Percentiles rank a stretch among this genome's conserved stretches.
Evolutionary conservation across 2,329 filamentous ascomycete species (phyloP).

Genomic region (Apiospora kogelbergensis): DNA sequence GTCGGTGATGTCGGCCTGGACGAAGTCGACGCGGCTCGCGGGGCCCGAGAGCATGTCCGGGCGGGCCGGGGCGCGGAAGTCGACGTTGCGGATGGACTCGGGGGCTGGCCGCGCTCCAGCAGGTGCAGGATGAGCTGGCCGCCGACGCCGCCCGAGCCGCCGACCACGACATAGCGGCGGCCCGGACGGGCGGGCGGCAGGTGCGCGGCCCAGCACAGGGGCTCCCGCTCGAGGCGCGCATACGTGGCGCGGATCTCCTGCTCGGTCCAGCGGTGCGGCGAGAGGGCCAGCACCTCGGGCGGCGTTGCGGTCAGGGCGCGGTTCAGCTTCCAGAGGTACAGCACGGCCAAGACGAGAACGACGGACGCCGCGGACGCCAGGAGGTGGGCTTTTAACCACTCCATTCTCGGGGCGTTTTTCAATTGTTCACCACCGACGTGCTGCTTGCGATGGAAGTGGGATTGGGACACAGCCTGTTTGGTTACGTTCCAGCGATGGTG

Average conservation of each 20-base stretch:
- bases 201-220: slow-evolving; percentile 37
- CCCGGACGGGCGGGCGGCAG: slow-evolving; percentile 38
- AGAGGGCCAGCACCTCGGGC: slow-evolving; percentile 8
- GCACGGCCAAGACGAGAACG: neutral
- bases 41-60: slow-evolving; percentile 37
- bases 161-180: slow-evolving; percentile 45
- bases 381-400: neutral
- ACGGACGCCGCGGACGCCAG: neutral
- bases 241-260: slow-evolving; percentile 36
- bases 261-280: slow-evolving; percentile 33
- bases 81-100: slow-evolving; percentile 46
- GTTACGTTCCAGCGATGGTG: too few species aligned
- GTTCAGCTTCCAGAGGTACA: slow-evolving; percentile 10
- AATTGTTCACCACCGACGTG: neutral
- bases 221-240: slow-evolving; percentile 33
- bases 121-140: slow-evolving; percentile 49
- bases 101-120: slow-evolving; percentile 46
- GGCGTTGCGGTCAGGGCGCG: neutral
- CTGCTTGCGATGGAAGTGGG: neutral
- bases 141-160: slow-evolving; percentile 49
- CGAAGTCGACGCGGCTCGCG: slow-evolving; percentile 36
- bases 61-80: slow-evolving; percentile 41
- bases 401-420: neutral
- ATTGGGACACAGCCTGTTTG: neutral
- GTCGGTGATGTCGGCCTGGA: slow-evolving; percentile 45